Conservation (phyloP, 495 filamentous ascomycete species). For the Aspergillus bridgeri region DNA sequence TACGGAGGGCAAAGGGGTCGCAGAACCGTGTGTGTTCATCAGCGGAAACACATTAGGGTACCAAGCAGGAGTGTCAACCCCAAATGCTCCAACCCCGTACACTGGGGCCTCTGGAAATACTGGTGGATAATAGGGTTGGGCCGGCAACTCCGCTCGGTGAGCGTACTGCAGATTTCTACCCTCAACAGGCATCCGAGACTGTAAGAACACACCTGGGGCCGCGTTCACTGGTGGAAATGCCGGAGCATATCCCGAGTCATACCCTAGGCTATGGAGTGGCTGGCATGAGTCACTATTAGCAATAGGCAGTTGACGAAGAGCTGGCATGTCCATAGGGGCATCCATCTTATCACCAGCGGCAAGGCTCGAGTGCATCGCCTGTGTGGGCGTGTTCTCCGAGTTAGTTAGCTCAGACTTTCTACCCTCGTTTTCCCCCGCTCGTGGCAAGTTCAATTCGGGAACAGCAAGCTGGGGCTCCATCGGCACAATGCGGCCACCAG, state of each 20-base stretch:
- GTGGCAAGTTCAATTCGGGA: constrained; percentile 32
- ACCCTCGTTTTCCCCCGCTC: not conserved
- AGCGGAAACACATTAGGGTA: constrained; percentile 13
- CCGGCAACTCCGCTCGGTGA: not conserved
- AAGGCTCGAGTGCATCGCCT: not conserved
- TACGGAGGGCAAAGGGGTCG: constrained; percentile 6
- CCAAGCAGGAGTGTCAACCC: constrained; percentile 8
- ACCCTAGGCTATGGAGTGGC: not conserved
- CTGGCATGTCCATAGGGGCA: not conserved
- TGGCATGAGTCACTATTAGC: not conserved
- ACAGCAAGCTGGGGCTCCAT: constrained; percentile 31
- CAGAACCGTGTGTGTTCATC: constrained; percentile 6
- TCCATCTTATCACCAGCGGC: not conserved
- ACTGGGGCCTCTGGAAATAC: constrained; percentile 2
- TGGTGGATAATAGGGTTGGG: constrained; percentile 3
- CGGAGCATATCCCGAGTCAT: not conserved
- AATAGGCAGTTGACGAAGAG: not conserved
- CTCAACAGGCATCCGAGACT: not conserved
- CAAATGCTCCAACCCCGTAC: constrained; percentile 1
- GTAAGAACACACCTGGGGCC: not conserved
- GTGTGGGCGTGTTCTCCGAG: not conserved
- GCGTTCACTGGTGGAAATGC: not conserved
- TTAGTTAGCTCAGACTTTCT: not conserved
- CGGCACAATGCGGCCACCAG: constrained; percentile 62
- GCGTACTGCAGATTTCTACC: too few species aligned